Base-by-base conservation (phyloP, 306 rosid genomes). In the Dalbergia oliveri region DNA sequence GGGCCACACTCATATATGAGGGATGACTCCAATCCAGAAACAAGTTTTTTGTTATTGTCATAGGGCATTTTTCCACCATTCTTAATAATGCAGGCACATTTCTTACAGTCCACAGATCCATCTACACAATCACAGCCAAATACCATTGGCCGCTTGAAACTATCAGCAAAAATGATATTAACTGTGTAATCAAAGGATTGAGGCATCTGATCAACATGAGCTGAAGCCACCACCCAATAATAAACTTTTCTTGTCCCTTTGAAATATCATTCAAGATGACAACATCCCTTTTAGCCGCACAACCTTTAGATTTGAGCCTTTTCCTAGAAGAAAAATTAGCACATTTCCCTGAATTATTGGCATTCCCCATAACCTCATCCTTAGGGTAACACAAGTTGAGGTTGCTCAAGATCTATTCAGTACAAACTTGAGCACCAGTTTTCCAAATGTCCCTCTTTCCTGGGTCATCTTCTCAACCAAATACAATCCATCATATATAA, bases 401-500 rank as follows among this genome's bases (percentile, higher is more conserved):
- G 72, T 50, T 86, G 87, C 11, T 66, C 82, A 14, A 1, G 3
- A 45, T 73, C 74, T 89, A 5, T 15, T 77, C 43, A 89, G 4
- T 5, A 0, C 13, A 71, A 86, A 89, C 26, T 56, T 80, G 79
- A 79, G 86, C 9, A 84, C 90, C 18, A 79, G 76, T 33, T 84
- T 86, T 15, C 79, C 90, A 66, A 4, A 60, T 11, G 35, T 1
- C 21, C 90, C 89, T 67, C 80, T 81, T 39, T 21, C 78, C 45
- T 70, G 81, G n/a, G 9, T 15, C 77, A 43, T 51, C 2, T 26
- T 15, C 5, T 23, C 84, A 8, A 87, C 88, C 0, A 19, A 10
- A 57, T 87, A 89, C 78, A 89, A 26, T 0, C 93, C 90, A 75
- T 75, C 82, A 53, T 87, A 87, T 0, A 81, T 15, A 75, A 3